phyloP scores from a whole-genome alignment of 164 flowering plant genomes.

The Vitis vinifera region ASM3070453v1 NC_081816.1:7890001-7890500 shows the following conservation, averaged over 20 bases:
- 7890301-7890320: constrained; percentile 13
- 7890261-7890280: not conserved
- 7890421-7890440: constrained; percentile 21
- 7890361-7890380: constrained; percentile 28
- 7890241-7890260: constrained; percentile 11
- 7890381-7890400: constrained; percentile 32
- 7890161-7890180: constrained; percentile 20
- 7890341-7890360: constrained; percentile 8
- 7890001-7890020: too few species aligned
- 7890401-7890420: constrained; percentile 13
- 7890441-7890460: constrained; percentile 31
- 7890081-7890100: too few species aligned
- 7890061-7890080: too few species aligned
- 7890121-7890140: not conserved
- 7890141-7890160: constrained; percentile 21
- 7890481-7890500: constrained; percentile 31
- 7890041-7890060: too few species aligned
- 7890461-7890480: constrained; percentile 23
- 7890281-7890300: constrained; percentile 33
- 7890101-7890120: too few species aligned
- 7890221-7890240: constrained; percentile 34
- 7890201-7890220: constrained; percentile 31
- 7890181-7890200: constrained; percentile 13
- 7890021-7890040: too few species aligned
- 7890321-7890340: constrained; percentile 22